phyloP scores from a whole-genome alignment of 345 rosid species.

The thale cress (Arabidopsis thaliana) region TAIR10.1 NC_003074.8:9442501-9443000 shows the following conservation, averaged over 20 bases:
- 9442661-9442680: background rate
- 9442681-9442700: too few species aligned
- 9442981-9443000: background rate
- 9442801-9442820: conserved; percentile 34
- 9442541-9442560: conserved; percentile 27
- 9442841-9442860: conserved; percentile 40
- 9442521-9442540: conserved; percentile 27
- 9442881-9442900: conserved; percentile 5
- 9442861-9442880: background rate
- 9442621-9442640: conserved; percentile 44
- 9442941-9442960: conserved; percentile 44
- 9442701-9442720: too few species aligned
- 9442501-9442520: conserved; percentile 1
- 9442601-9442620: conserved; percentile 47
- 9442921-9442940: conserved; percentile 35
- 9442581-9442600: conserved; percentile 19
- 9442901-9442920: conserved; percentile 37
- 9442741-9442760: conserved; percentile 19
- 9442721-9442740: conserved; percentile 37
- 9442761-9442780: conserved; percentile 43
- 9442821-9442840: conserved; percentile 47
- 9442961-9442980: conserved; percentile 12
- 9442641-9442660: background rate
- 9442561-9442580: conserved; percentile 16
- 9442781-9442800: conserved; percentile 18